Percentiles rank a stretch among this genome's conserved stretches.
Evolutionary conservation across 345 rosid species (phyloP).

Genomic region (Brassica carinata): DNA sequence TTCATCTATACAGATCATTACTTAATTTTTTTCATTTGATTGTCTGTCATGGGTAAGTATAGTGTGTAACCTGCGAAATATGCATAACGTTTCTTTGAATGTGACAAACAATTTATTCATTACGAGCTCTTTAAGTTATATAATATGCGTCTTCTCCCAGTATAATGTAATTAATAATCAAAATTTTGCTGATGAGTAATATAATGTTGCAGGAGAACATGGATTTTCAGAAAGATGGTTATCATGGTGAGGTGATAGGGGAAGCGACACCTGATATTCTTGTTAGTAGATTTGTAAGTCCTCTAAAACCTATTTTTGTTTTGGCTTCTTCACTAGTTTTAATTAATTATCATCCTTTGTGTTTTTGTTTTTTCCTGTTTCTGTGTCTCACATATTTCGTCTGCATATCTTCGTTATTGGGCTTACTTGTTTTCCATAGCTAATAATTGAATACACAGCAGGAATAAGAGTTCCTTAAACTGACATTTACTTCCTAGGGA

Average conservation of each 20-base stretch:
- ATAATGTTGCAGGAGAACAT: constrained; percentile 49
- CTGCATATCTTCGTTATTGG: constrained; percentile 1
- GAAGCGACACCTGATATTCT: constrained; percentile 91
- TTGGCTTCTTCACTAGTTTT: constrained; percentile 2
- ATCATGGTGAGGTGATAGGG: constrained; percentile 79
- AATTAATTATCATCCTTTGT: constrained; percentile 1
- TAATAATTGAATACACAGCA: background rate
- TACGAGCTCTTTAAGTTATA: constrained; percentile 12
- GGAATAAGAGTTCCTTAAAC: background rate
- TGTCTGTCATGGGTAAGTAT: background rate
- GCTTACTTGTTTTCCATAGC: background rate
- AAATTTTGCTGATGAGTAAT: constrained; percentile 13
- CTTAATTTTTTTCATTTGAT: background rate
- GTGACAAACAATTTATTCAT: background rate
- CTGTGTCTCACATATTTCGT: background rate
- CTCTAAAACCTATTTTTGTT: constrained; percentile 14
- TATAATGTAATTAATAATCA: background rate
- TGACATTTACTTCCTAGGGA: constrained; percentile 9
- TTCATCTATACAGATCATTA: background rate
- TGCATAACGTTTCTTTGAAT: background rate
- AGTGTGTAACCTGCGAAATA: background rate
- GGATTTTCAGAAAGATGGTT: constrained; percentile 77
- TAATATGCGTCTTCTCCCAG: background rate
- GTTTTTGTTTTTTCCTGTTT: background rate
- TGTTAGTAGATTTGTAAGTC: constrained; percentile 84